phyloP scores from a whole-genome alignment of 345 rosid species.

The Brassica juncea region DNA sequence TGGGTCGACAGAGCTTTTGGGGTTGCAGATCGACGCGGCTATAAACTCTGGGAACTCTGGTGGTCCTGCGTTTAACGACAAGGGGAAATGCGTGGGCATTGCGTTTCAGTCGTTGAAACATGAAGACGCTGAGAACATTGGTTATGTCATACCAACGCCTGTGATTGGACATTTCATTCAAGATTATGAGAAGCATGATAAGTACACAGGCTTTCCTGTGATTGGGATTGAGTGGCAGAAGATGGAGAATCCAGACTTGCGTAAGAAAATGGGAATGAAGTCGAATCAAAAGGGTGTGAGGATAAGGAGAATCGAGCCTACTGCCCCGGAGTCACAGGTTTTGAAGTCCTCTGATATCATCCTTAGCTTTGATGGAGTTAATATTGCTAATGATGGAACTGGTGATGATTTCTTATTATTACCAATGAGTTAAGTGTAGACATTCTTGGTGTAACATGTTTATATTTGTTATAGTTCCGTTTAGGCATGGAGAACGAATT shows the following conservation, averaged over 20 bases:
- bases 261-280: slow-evolving; percentile 76
- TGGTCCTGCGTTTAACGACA: slow-evolving; percentile 93
- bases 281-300: slow-evolving; percentile 89
- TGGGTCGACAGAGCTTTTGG: slow-evolving; percentile 91
- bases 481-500: slow-evolving; percentile 93
- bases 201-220: slow-evolving; percentile 89
- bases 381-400: slow-evolving; percentile 95
- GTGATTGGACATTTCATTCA: slow-evolving; percentile 78
- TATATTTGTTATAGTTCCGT: slow-evolving; percentile 63
- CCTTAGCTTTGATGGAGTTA: slow-evolving; percentile 80
- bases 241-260: slow-evolving; percentile 94
- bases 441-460: slow-evolving; percentile 1
- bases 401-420: slow-evolving; percentile 41
- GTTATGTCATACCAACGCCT: slow-evolving; percentile 94
- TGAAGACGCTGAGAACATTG: slow-evolving; percentile 92
- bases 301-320: slow-evolving; percentile 88
- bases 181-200: slow-evolving; percentile 87
- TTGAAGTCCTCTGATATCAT: slow-evolving; percentile 83
- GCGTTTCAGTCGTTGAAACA: slow-evolving; percentile 94
- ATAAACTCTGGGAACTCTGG: slow-evolving; percentile 97
- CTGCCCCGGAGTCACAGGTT: slow-evolving; percentile 82
- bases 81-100: slow-evolving; percentile 88
- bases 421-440: neutral
- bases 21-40: slow-evolving; percentile 97
- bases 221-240: slow-evolving; percentile 98